phyloP scores from a whole-genome alignment of 495 filamentous ascomycete species.

The Aspergillus cavernicola region DNA sequence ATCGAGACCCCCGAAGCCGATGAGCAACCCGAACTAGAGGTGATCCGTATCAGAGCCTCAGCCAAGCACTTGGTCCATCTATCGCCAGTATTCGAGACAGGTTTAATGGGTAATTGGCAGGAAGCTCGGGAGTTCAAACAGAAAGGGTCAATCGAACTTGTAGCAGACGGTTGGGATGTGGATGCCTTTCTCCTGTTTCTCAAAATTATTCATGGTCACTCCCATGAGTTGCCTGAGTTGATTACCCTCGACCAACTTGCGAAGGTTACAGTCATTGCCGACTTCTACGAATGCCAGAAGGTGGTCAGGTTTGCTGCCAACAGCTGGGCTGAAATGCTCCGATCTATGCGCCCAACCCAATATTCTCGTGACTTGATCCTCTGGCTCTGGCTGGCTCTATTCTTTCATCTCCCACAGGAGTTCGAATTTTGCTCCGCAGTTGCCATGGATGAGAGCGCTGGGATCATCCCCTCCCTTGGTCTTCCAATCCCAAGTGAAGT shows the following conservation, averaged over 20 bases:
- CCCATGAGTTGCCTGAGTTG: neutral
- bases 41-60: neutral
- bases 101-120: too few relatives aligned
- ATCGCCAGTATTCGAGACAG: neutral
- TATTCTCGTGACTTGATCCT: neutral
- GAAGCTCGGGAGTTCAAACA: too few relatives aligned
- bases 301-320: neutral
- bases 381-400: neutral
- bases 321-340: neutral
- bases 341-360: neutral
- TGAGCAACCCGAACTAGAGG: too few relatives aligned
- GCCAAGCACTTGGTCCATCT: neutral
- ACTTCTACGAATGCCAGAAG: neutral
- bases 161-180: neutral
- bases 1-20: too few relatives aligned
- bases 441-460: neutral
- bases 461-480: neutral
- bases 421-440: neutral
- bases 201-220: neutral
- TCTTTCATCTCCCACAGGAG: neutral
- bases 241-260: neutral
- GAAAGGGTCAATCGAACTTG: neutral
- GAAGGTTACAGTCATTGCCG: neutral
- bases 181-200: neutral
- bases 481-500: neutral